These are phyloP conservation scores for Lactuca saligna DNA, from an alignment of 129 eudicot genomes.

Conservation along the genomic window DNA sequence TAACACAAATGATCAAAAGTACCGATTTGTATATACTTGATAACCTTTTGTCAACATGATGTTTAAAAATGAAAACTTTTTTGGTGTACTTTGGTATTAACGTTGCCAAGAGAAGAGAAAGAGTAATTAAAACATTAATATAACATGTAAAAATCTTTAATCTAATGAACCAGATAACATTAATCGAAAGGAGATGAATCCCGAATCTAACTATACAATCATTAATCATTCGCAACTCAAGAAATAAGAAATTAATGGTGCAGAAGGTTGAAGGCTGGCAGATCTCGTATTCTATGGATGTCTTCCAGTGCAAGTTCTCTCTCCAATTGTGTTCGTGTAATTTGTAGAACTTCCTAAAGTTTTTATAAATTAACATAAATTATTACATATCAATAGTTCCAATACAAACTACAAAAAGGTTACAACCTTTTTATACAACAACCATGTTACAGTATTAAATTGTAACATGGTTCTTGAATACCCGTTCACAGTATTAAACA, in stretches of 20 bases:
- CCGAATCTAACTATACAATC: conserved; percentile 25
- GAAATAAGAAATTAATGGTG: conserved; percentile 17
- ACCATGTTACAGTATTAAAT: too few species aligned
- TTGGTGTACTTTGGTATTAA: too few species aligned
- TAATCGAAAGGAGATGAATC: conserved; percentile 8
- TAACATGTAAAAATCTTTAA: conserved; percentile 8
- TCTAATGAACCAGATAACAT: not conserved
- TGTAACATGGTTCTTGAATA: too few species aligned
- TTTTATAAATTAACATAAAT: not conserved
- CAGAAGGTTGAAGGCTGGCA: conserved; percentile 74
- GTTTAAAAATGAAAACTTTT: too few species aligned
- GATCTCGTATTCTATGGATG: conserved; percentile 54
- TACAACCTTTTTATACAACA: too few species aligned
- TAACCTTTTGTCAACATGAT: too few species aligned
- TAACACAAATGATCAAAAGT: too few species aligned
- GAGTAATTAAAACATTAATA: not conserved
- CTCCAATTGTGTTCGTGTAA: conserved; percentile 75
- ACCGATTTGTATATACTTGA: too few species aligned
- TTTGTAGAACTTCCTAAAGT: conserved; percentile 67
- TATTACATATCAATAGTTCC: not conserved
- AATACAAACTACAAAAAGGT: too few species aligned
- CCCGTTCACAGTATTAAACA: too few species aligned
- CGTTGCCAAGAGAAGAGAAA: not conserved
- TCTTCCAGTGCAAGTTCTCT: conserved; percentile 91
- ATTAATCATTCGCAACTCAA: not conserved